Conservation (phyloP, 441 rosid genomes). For the Isatis lusitanica region DNA sequence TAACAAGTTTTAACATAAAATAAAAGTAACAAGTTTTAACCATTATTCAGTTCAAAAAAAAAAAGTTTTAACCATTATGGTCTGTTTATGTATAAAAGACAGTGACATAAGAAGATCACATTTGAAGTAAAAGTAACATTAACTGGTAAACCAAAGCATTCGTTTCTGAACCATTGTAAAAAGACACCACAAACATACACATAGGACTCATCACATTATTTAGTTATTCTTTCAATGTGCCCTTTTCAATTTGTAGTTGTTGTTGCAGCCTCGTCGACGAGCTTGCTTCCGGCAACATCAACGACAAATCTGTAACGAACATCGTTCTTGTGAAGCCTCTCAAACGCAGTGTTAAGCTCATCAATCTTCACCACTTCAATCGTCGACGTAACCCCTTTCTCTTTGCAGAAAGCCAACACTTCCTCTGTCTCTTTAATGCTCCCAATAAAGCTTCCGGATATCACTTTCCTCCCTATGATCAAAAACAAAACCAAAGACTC, state of each 20-base stretch:
- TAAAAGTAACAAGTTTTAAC: too few species aligned
- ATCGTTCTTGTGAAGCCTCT: slow-evolving; percentile 45
- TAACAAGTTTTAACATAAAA: too few species aligned
- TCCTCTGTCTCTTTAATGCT: slow-evolving; percentile 55
- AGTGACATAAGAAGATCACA: neutral
- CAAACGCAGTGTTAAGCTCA: slow-evolving; percentile 36
- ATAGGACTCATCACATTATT: slow-evolving; percentile 8
- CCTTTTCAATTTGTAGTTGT: slow-evolving; percentile 13
- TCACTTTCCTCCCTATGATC: slow-evolving; percentile 56
- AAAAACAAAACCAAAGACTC: neutral
- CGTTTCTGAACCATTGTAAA: neutral
- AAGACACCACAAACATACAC: slow-evolving; percentile 5
- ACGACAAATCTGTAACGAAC: slow-evolving; percentile 55
- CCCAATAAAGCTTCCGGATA: slow-evolving; percentile 65
- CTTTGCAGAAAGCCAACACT: slow-evolving; percentile 37
- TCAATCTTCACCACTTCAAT: slow-evolving; percentile 40
- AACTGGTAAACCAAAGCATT: neutral
- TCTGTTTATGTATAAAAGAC: too few species aligned
- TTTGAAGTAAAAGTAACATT: neutral
- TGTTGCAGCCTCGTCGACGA: slow-evolving; percentile 32
- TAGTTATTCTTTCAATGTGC: neutral
- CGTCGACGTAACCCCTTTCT: slow-evolving; percentile 38
- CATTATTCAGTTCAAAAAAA: too few species aligned
- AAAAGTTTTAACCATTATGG: too few species aligned
- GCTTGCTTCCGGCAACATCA: slow-evolving; percentile 61